Evolutionary conservation across 306 rosid species (phyloP).

Genomic region (Acmispon strigosus): DNA sequence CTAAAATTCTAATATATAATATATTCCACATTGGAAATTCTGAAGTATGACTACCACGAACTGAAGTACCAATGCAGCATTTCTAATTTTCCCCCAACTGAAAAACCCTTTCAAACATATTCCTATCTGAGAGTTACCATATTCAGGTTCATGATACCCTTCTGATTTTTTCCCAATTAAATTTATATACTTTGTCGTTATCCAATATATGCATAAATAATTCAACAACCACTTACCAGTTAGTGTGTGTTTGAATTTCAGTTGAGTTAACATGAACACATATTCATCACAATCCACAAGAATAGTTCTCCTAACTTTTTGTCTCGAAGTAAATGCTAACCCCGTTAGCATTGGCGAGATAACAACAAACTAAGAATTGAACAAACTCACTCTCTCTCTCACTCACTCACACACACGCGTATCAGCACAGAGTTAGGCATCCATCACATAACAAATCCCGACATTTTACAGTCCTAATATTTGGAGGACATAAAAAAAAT

Average conservation of each 20-base stretch:
- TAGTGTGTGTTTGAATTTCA: too few relatives aligned
- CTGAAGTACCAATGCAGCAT: not conserved
- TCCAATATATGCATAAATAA: not conserved
- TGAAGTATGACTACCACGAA: not conserved
- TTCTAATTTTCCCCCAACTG: not conserved
- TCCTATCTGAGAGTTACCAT: not conserved
- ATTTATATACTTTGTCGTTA: not conserved
- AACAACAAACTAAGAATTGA: not conserved
- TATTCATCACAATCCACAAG: too few relatives aligned
- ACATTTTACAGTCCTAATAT: too few relatives aligned
- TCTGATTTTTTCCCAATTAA: not conserved
- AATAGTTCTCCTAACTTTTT: too few relatives aligned
- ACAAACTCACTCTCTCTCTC: not conserved
- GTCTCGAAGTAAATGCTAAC: too few relatives aligned
- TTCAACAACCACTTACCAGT: not conserved
- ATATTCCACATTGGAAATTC: too few relatives aligned
- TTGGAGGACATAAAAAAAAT: too few relatives aligned
- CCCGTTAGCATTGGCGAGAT: too few relatives aligned
- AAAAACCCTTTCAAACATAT: not conserved
- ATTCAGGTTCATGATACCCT: slow-evolving; percentile 3
- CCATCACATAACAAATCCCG: not conserved
- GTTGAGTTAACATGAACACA: too few relatives aligned
- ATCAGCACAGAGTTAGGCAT: not conserved
- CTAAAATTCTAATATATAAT: too few relatives aligned
- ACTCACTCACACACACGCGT: not conserved